Percentiles rank a stretch among this genome's conserved stretches.
Conservation (phyloP, 352 stramenopile species). For the Phytophthora quininea region DNA sequence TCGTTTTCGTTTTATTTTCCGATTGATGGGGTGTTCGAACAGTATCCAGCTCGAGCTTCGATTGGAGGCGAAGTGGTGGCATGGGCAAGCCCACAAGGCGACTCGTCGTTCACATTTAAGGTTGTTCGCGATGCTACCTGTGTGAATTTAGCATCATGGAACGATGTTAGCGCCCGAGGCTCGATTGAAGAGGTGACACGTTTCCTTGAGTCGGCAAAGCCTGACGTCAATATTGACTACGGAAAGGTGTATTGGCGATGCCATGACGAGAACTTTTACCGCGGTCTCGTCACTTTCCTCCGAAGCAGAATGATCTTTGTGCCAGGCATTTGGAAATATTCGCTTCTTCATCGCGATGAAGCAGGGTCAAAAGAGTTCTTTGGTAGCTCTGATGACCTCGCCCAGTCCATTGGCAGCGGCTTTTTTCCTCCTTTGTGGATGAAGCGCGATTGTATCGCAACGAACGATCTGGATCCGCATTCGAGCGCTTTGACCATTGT, state of each 20-base stretch:
- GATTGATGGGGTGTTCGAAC: slow-evolving; percentile 41
- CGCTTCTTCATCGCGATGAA: slow-evolving; percentile 49
- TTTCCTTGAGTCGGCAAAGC: slow-evolving; percentile 29
- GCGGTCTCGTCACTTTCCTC: slow-evolving; percentile 37
- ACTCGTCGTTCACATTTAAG: slow-evolving; percentile 13
- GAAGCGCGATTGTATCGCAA: slow-evolving; percentile 29
- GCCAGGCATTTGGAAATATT: slow-evolving; percentile 56
- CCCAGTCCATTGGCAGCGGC: slow-evolving; percentile 35
- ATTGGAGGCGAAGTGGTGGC: slow-evolving; percentile 43
- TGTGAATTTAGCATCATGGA: slow-evolving; percentile 67
- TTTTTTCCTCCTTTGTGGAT: slow-evolving; percentile 36
- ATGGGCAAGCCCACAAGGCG: slow-evolving; percentile 34
- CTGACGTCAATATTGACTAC: slow-evolving; percentile 40
- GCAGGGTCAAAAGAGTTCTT: slow-evolving; percentile 42
- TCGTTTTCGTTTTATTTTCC: slow-evolving; percentile 72
- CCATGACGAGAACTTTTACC: slow-evolving; percentile 45
- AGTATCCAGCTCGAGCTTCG: slow-evolving; percentile 60
- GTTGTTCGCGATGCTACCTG: slow-evolving; percentile 37
- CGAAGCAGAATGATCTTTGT: slow-evolving; percentile 46
- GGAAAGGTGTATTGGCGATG: slow-evolving; percentile 51
- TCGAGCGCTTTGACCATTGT: slow-evolving; percentile 46
- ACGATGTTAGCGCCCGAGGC: slow-evolving; percentile 52
- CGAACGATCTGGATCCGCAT: slow-evolving; percentile 31
- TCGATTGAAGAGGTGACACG: slow-evolving; percentile 51
- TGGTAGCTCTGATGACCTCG: slow-evolving; percentile 19